These are phyloP conservation scores for Rhizopus arrhizus DNA, from an alignment of 371 early-diverging fungal species.

Conservation along the genomic window DNA sequence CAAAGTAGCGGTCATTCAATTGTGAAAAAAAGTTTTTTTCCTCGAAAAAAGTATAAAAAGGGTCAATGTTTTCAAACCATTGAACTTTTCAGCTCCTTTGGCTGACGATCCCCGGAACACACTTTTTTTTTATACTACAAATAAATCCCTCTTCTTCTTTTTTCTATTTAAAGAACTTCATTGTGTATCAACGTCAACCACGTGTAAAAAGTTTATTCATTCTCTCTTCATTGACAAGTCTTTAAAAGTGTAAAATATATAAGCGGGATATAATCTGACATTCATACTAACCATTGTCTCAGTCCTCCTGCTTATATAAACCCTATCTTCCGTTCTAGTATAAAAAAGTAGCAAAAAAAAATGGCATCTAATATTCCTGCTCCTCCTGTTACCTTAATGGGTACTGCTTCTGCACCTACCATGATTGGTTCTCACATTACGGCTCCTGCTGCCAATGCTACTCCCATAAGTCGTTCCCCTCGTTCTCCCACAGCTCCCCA, in stretches of 20 bases:
- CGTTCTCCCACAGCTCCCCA: constrained; percentile 51
- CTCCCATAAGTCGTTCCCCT: constrained; percentile 39
- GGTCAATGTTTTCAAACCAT: constrained; percentile 1
- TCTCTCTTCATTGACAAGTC: constrained; percentile 1
- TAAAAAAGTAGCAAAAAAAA: constrained; percentile 7
- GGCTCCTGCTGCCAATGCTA: constrained; percentile 54
- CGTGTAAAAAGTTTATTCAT: constrained; percentile 3
- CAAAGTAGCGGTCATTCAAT: constrained; percentile 1
- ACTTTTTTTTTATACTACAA: constrained; percentile 26
- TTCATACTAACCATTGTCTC: not conserved
- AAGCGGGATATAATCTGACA: not conserved
- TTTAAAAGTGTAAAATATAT: not conserved
- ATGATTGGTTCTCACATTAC: constrained; percentile 31
- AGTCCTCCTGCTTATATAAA: not conserved
- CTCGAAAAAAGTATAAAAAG: constrained; percentile 26
- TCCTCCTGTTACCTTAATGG: constrained; percentile 45
- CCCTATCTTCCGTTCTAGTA: not conserved
- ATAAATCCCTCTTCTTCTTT: constrained; percentile 11
- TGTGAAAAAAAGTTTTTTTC: constrained; percentile 6
- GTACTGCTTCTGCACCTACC: constrained; percentile 34
- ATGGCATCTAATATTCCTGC: constrained; percentile 48
- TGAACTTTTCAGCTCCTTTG: constrained; percentile 44
- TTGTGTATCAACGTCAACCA: constrained; percentile 6
- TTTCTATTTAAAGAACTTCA: not conserved
- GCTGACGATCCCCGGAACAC: constrained; percentile 44